Base-by-base conservation (phyloP, 2,329 filamentous ascomycete species). In the Pestalotiopsis sp. region DNA sequence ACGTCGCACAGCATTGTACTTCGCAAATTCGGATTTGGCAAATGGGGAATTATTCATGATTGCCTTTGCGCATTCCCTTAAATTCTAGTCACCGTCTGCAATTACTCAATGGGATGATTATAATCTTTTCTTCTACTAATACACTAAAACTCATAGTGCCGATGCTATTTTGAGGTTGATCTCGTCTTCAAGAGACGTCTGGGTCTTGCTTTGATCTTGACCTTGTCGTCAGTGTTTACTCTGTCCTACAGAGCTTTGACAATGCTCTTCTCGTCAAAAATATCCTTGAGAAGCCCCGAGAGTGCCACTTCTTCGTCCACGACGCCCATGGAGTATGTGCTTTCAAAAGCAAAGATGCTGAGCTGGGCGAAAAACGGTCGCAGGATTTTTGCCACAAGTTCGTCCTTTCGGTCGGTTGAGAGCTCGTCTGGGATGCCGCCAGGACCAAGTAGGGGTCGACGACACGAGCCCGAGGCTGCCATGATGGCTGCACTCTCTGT, bases 291-390 rank as follows among this genome's bases (percentile, higher is more conserved):
- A 70, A 97, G 76, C 62, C 86, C 86, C 72, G 86, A 83, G 66
- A 87, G 83, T 75, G 93, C 94, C 11, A 84, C 84, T 65, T 90
- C 87, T 74, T 86, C 78, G 78, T 97, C 93, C 31, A 92, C 81
- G 57, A 80, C 80, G 45, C 90, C 91, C 90, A 98, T 95, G 17
- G 92, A 90, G 79, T 99, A 99, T 67, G 92, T 95, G 70, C 91
- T 92, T 83, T 99, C 96, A 81, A 98, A 99, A 0, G 93, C 92
- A 78, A 91, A 93, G 75, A 99, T 98, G 78, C 95, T 98, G 72
- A 99, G 82, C 78, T 97, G 93, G 14, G 92, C 92, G 77, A 98
- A 94, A 81, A 98, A 98, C 0, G 95, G 95, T 73, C 93, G 86
- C 71, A 98, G 81, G 13, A 98, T 88, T 77, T 92, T 92, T 69